phyloP scores from a whole-genome alignment of 2,329 filamentous ascomycete species.

The Fusarium oxysporum region DNA sequence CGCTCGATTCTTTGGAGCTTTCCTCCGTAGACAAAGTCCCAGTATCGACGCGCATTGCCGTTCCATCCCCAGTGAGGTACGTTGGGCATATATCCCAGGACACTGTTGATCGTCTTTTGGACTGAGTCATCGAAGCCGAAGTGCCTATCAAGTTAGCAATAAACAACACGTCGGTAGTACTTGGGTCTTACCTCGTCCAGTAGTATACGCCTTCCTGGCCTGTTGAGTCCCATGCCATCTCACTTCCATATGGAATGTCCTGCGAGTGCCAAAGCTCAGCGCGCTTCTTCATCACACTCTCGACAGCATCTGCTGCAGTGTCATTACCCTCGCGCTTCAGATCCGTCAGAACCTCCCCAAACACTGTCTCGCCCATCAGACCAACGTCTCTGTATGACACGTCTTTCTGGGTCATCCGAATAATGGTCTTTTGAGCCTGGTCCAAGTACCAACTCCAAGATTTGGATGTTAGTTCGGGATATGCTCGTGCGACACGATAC shows the following conservation, averaged over 20 bases:
- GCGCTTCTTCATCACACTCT: constrained; percentile 60
- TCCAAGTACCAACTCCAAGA: constrained; percentile 67
- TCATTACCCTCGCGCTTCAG: constrained; percentile 60
- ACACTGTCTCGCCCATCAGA: constrained; percentile 70
- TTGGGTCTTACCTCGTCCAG: constrained; percentile 58
- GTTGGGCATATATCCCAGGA: constrained; percentile 67
- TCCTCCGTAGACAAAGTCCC: constrained; percentile 65
- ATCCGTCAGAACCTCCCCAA: constrained; percentile 64
- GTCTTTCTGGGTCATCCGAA: constrained; percentile 53
- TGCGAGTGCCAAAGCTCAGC: constrained; percentile 62
- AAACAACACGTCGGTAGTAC: fast-evolving
- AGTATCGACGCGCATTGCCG: constrained; percentile 69
- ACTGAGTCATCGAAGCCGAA: constrained; percentile 61
- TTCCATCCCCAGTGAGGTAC: constrained; percentile 73
- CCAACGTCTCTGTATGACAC: constrained; percentile 60
- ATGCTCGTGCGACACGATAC: constrained; percentile 64
- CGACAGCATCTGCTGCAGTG: constrained; percentile 54
- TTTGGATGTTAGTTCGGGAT: constrained; percentile 56
- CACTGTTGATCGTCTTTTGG: constrained; percentile 63
- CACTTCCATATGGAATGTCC: constrained; percentile 67
- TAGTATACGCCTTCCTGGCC: constrained; percentile 72
- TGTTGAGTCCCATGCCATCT: constrained; percentile 73
- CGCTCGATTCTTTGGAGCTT: constrained; percentile 58
- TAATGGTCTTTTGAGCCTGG: constrained; percentile 64
- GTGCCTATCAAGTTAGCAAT: constrained; percentile 49